Conservation (phyloP, 805 yeast genomes). For the Hanseniaspora guilliermondii region DNA sequence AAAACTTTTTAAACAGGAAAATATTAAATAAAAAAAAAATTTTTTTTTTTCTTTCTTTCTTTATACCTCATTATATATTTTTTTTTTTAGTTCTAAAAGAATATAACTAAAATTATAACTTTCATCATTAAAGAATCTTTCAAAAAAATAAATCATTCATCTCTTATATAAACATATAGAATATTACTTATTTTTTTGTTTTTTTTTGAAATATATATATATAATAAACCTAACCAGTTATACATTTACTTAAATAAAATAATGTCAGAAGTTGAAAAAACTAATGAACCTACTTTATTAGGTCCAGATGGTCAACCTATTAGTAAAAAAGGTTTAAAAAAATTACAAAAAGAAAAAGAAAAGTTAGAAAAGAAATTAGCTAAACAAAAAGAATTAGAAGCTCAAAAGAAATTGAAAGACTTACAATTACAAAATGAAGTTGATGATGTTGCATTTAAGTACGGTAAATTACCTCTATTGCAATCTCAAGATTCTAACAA, state of each 20-base stretch:
- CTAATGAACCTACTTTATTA: constrained; percentile 25
- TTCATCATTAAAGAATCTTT: too few relatives aligned
- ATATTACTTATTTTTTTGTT: too few relatives aligned
- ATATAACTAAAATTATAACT: too few relatives aligned
- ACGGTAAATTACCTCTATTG: constrained; percentile 80
- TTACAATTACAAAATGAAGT: constrained; percentile 72
- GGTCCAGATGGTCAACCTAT: constrained; percentile 82
- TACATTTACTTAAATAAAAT: neutral
- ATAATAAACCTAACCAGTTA: too few relatives aligned
- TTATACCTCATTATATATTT: too few relatives aligned
- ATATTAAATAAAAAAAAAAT: too few relatives aligned
- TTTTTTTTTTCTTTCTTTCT: too few relatives aligned
- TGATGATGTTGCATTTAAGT: constrained; percentile 54
- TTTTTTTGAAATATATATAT: too few relatives aligned
- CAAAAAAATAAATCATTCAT: too few relatives aligned
- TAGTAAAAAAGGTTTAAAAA: constrained; percentile 89
- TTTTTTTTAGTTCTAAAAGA: too few relatives aligned
- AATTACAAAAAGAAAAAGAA: constrained; percentile 83
- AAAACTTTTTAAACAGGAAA: too few relatives aligned
- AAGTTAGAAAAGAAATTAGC: constrained; percentile 88
- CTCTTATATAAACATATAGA: too few relatives aligned
- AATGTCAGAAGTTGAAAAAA: constrained; percentile 12
- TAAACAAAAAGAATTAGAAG: constrained; percentile 75
- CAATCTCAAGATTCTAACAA: constrained; percentile 45
- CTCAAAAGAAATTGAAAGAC: constrained; percentile 69